phyloP scores from a whole-genome alignment of 75 land plant genomes.

The Pinus albicaulis region DNA sequence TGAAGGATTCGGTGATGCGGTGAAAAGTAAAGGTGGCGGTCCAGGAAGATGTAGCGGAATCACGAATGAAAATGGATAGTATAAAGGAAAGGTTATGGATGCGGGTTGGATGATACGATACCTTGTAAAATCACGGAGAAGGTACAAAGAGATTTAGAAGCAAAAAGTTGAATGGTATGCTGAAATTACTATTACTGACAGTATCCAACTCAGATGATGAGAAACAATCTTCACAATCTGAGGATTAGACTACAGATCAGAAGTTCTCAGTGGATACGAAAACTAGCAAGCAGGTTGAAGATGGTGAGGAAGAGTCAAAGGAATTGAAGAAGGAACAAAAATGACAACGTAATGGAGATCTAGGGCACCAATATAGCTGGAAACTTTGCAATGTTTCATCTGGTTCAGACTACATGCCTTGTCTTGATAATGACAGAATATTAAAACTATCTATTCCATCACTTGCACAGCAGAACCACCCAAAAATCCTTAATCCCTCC shows the following conservation, averaged over 20 bases:
- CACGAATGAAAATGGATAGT: neutral
- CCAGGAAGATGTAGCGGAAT: neutral
- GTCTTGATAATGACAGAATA: conserved; percentile 73
- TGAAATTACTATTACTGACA: too few species aligned
- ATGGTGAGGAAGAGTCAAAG: conserved; percentile 12
- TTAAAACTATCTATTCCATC: too few species aligned
- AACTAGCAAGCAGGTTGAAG: neutral
- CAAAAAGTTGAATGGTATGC: too few species aligned
- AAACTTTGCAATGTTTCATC: conserved; percentile 66
- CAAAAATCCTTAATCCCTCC: too few species aligned
- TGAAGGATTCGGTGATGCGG: neutral
- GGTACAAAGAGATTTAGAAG: conserved; percentile 30
- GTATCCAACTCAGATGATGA: neutral
- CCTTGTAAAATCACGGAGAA: conserved; percentile 16
- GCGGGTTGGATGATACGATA: conserved; percentile 19
- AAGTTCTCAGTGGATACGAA: neutral
- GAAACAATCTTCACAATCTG: neutral
- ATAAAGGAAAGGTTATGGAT: conserved; percentile 8
- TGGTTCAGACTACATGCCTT: conserved; percentile 73
- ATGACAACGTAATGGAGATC: neutral
- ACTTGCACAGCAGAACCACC: too few species aligned
- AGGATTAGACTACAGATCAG: neutral
- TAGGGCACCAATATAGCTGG: conserved; percentile 46
- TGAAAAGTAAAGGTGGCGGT: neutral
- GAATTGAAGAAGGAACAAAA: conserved; percentile 11